Percentiles rank a stretch among this genome's conserved stretches.
Conservation (phyloP, 2,329 filamentous ascomycete genomes). For the Diaporthe capsici region DNA sequence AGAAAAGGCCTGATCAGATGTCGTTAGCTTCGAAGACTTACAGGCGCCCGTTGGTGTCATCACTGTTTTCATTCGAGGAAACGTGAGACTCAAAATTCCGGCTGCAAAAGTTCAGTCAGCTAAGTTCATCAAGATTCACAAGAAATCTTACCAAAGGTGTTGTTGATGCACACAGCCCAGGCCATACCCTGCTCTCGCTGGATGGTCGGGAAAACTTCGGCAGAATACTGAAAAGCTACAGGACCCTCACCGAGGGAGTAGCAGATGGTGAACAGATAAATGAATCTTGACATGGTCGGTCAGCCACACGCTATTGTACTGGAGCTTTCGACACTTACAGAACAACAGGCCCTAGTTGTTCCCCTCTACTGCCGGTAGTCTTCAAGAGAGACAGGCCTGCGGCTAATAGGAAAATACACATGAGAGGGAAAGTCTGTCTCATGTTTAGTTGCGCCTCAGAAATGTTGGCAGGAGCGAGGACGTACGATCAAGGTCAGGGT, state of each 20-base stretch:
- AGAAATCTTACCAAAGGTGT: constrained; percentile 53
- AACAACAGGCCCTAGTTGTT: constrained; percentile 63
- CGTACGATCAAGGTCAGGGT: constrained; percentile 47
- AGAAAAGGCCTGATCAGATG: background rate
- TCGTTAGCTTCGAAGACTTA: constrained; percentile 40
- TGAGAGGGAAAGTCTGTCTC: constrained; percentile 69
- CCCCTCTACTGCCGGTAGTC: constrained; percentile 43
- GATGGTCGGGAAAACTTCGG: constrained; percentile 79
- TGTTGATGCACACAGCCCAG: constrained; percentile 67
- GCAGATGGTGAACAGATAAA: constrained; percentile 73
- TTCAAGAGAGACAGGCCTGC: constrained; percentile 69
- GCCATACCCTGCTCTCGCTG: constrained; percentile 81
- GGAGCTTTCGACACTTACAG: constrained; percentile 47
- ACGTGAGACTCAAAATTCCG: constrained; percentile 47
- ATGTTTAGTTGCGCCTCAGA: constrained; percentile 45
- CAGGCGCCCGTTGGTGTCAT: constrained; percentile 51
- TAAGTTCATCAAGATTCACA: background rate
- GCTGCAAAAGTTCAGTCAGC: constrained; percentile 35
- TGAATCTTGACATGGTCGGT: constrained; percentile 53
- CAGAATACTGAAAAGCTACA: constrained; percentile 77
- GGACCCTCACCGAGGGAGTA: constrained; percentile 77
- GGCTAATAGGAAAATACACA: constrained; percentile 62
- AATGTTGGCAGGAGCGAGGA: background rate
- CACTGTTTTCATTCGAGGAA: constrained; percentile 49
- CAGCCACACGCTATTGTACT: background rate